phyloP scores from a whole-genome alignment of 176 grass and related monocot genomes.

The Paspalum vaginatum region DNA sequence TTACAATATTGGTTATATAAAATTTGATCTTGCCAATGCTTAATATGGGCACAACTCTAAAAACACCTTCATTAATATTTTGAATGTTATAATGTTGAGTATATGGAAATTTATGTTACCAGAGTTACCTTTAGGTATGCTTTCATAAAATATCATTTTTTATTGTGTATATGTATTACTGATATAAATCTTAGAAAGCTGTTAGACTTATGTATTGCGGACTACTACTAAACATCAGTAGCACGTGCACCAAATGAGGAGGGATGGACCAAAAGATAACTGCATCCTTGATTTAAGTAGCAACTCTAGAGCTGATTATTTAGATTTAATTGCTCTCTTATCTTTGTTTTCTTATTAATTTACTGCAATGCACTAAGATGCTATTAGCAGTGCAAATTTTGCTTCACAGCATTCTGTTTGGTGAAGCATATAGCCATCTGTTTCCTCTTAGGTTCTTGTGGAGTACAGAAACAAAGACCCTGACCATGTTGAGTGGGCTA shows the following conservation, averaged over 20 bases:
- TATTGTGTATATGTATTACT: neutral
- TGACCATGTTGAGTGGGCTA: slow-evolving; percentile 95
- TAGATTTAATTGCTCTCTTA: neutral
- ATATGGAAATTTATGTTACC: neutral
- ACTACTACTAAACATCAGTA: neutral
- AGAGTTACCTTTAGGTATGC: neutral
- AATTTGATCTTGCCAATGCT: neutral
- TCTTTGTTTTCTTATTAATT: slow-evolving; percentile 8
- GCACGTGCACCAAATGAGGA: neutral
- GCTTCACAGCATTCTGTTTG: slow-evolving; percentile 2
- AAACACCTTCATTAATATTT: neutral
- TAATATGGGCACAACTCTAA: neutral
- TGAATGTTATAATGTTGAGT: neutral
- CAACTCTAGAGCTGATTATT: neutral
- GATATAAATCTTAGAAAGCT: neutral
- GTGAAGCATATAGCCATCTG: slow-evolving; percentile 2
- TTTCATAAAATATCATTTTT: neutral
- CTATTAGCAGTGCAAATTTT: slow-evolving; percentile 19
- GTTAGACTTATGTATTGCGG: neutral
- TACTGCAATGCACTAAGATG: neutral
- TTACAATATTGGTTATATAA: neutral
- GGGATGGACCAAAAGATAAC: neutral
- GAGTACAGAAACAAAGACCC: slow-evolving; percentile 91
- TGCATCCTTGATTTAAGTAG: neutral
- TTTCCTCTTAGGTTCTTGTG: slow-evolving; percentile 74